phyloP scores from a whole-genome alignment of 2,329 filamentous ascomycete species.

The Cercospora janseana region DNA sequence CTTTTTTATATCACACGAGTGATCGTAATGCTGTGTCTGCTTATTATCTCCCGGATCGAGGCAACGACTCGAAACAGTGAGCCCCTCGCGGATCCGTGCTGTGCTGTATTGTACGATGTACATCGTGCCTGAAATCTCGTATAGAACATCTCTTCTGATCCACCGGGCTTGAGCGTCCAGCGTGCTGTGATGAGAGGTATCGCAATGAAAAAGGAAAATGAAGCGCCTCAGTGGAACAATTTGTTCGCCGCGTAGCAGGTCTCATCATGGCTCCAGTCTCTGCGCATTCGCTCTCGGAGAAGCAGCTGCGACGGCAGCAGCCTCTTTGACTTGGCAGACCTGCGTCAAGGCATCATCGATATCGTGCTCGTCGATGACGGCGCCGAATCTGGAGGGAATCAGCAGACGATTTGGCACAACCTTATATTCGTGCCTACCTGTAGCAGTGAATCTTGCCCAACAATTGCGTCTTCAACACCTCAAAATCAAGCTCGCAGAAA shows the following conservation, averaged over 20 bases:
- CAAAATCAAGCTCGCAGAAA: slow-evolving; percentile 22
- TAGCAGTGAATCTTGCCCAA: slow-evolving; percentile 26
- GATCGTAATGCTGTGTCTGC: too few species aligned
- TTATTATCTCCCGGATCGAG: too few species aligned
- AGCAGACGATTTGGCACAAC: background rate
- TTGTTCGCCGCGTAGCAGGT: too few species aligned
- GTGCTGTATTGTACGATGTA: too few species aligned
- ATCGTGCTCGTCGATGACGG: slow-evolving; percentile 23
- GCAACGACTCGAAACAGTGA: too few species aligned
- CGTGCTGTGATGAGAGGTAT: too few species aligned
- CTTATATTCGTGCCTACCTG: slow-evolving; percentile 14
- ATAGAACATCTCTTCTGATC: too few species aligned
- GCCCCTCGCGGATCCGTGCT: too few species aligned
- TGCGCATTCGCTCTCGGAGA: background rate
- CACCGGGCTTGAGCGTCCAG: too few species aligned
- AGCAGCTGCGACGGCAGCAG: slow-evolving; percentile 12
- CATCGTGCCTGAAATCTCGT: too few species aligned
- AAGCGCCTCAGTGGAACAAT: background rate
- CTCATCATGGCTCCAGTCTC: slow-evolving; percentile 7
- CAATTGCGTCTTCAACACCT: slow-evolving; percentile 20
- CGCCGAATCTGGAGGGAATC: slow-evolving; percentile 21
- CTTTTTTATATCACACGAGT: too few species aligned
- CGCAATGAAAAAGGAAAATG: background rate
- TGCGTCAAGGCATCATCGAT: slow-evolving; percentile 22
- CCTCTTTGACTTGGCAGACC: slow-evolving; percentile 20